phyloP scores from a whole-genome alignment of 2,329 filamentous ascomycete genomes.

The Orbilia brochopaga region DNA sequence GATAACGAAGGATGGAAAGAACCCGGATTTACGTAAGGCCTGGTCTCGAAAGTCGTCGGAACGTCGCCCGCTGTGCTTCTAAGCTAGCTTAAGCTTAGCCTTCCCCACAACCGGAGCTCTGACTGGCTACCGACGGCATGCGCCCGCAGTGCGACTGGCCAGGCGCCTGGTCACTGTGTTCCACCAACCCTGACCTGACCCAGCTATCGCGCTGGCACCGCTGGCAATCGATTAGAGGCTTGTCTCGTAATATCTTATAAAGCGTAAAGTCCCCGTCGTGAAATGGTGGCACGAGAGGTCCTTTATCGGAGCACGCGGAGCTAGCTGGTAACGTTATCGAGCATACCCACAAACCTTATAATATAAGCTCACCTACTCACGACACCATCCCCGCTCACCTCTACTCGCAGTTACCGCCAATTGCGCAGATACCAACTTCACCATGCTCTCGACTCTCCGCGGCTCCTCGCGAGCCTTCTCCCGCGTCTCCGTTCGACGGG shows the following conservation, averaged over 20 bases:
- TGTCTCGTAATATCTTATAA: slow-evolving; percentile 15
- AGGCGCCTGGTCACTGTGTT: background rate
- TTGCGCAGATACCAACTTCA: background rate
- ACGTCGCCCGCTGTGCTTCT: background rate
- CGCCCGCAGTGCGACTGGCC: slow-evolving; percentile 21
- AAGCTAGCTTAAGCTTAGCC: slow-evolving; percentile 37
- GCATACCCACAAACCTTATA: background rate
- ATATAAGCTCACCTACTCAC: slow-evolving; percentile 1
- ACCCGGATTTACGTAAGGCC: too few relatives aligned
- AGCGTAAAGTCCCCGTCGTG: slow-evolving; percentile 44
- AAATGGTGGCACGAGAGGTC: slow-evolving; percentile 2
- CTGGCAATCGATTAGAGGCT: slow-evolving; percentile 14
- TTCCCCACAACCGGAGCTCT: slow-evolving; percentile 48
- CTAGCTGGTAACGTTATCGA: too few relatives aligned
- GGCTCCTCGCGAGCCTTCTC: slow-evolving; percentile 42
- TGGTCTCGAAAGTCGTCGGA: too few relatives aligned
- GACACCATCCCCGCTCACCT: slow-evolving; percentile 19
- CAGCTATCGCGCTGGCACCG: slow-evolving; percentile 12
- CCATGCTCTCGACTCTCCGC: slow-evolving; percentile 45
- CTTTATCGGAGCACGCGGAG: background rate
- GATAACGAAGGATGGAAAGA: too few relatives aligned
- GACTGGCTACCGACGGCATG: slow-evolving; percentile 47
- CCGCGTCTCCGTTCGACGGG: slow-evolving; percentile 21
- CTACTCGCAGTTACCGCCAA: slow-evolving; percentile 6
- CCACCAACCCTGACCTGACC: background rate